These are phyloP conservation scores for Excoecaria cochinchinensis DNA, from an alignment of 345 rosid species.

Conservation along the genomic window DNA sequence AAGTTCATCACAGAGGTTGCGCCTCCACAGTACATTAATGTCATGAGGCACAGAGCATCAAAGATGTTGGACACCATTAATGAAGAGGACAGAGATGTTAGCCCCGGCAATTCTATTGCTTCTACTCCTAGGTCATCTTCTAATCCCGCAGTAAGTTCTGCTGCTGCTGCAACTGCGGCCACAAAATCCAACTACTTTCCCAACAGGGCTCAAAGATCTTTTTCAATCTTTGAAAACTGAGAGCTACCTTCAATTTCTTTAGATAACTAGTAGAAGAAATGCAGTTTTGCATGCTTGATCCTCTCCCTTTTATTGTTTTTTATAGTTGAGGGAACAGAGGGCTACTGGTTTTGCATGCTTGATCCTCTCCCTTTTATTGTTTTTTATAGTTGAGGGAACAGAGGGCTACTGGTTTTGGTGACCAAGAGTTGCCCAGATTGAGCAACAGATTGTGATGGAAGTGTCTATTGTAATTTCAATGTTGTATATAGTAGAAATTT, in stretches of 20 bases:
- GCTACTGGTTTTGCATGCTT: no score
- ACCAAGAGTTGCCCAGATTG: background rate
- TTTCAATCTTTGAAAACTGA: conserved; percentile 20
- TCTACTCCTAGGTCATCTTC: conserved; percentile 34
- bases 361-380: background rate
- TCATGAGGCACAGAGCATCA: conserved; percentile 62
- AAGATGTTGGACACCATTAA: conserved; percentile 71
- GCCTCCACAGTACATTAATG: conserved; percentile 71
- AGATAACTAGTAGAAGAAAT: background rate
- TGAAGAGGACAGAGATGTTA: conserved; percentile 72
- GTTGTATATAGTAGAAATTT: conserved; percentile 6
- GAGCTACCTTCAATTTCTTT: background rate
- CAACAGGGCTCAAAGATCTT: conserved; percentile 23
- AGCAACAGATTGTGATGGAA: background rate
- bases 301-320: conserved; percentile 8
- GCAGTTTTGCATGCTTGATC: background rate
- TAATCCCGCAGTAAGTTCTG: background rate
- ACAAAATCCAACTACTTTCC: conserved; percentile 18
- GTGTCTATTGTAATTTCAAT: background rate
- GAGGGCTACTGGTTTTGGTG: background rate
- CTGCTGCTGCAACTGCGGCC: conserved; percentile 20
- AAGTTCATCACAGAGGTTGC: conserved; percentile 80
- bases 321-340: no score
- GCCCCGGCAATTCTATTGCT: conserved; percentile 28
- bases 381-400: background rate